phyloP scores from a whole-genome alignment of 306 rosid genomes.

The Castanea sativa region DNA sequence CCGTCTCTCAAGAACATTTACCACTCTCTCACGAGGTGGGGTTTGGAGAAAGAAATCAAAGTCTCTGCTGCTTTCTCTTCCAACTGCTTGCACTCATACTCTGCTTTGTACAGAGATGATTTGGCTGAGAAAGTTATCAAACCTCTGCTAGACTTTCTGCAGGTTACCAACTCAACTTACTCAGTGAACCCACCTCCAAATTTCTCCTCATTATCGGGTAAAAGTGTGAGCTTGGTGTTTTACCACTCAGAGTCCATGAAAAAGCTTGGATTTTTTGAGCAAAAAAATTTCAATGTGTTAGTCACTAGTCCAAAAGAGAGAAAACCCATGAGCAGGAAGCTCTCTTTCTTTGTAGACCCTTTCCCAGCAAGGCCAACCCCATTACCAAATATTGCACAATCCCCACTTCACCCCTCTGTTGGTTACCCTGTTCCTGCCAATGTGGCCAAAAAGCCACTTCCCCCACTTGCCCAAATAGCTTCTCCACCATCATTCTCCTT shows the following conservation, averaged over 20 bases:
- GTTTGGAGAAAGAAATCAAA: constrained; percentile 66
- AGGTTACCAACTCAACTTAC: constrained; percentile 52
- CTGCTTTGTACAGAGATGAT: constrained; percentile 25
- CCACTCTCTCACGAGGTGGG: constrained; percentile 81
- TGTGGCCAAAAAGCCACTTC: constrained; percentile 39
- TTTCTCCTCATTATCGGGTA: constrained; percentile 36
- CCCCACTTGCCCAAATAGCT: constrained; percentile 41
- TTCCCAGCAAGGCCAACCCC: constrained; percentile 61
- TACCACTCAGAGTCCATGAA: constrained; percentile 47
- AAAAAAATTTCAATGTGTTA: constrained; percentile 36
- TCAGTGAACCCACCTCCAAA: constrained; percentile 41
- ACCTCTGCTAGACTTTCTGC: constrained; percentile 51
- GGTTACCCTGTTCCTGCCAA: constrained; percentile 46
- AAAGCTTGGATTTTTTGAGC: constrained; percentile 50
- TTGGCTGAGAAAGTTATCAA: constrained; percentile 28
- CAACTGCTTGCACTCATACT: constrained; percentile 33
- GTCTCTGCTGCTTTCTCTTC: constrained; percentile 53
- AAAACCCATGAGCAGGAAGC: constrained; percentile 52
- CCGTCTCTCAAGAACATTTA: constrained; percentile 62
- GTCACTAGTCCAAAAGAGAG: constrained; percentile 21
- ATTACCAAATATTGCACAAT: constrained; percentile 46
- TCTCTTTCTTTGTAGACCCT: constrained; percentile 34
- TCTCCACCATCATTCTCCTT: constrained; percentile 43
- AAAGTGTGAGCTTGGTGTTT: constrained; percentile 38
- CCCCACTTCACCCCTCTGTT: constrained; percentile 51